Conservation (phyloP, 2,329 filamentous ascomycete species). For the Scleromitrula shiraiana region DNA sequence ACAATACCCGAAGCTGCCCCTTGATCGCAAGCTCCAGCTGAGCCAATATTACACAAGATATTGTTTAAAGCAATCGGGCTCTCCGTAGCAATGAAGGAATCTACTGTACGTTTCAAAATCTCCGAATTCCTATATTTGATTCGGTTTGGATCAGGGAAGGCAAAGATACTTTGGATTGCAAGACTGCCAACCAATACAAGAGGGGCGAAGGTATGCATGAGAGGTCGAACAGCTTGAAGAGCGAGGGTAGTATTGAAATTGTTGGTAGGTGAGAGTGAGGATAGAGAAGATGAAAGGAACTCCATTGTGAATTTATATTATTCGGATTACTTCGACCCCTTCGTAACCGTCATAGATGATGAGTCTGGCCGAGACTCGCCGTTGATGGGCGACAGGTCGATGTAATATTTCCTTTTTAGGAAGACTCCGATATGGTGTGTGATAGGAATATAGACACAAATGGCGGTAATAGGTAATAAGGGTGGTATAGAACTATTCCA, state of each 20-base stretch:
- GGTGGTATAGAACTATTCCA: neutral
- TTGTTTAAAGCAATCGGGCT: constrained; percentile 42
- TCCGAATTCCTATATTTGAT: constrained; percentile 29
- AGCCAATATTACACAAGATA: constrained; percentile 52
- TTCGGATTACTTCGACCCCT: neutral
- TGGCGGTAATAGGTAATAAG: neutral
- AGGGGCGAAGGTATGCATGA: constrained; percentile 45
- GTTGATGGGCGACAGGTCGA: neutral
- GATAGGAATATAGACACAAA: too few relatives aligned
- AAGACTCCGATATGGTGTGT: neutral
- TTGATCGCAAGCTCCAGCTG: constrained; percentile 41
- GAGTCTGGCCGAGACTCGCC: constrained; percentile 14
- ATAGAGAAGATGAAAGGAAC: constrained; percentile 14
- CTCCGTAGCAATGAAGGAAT: constrained; percentile 45
- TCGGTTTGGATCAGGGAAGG: constrained; percentile 34
- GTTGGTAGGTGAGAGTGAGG: constrained; percentile 17
- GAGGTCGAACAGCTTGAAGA: constrained; percentile 25
- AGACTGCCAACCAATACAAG: constrained; percentile 43
- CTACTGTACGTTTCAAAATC: constrained; percentile 41
- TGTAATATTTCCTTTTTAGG: neutral
- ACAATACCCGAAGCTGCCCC: constrained; percentile 45
- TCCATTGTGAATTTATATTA: constrained; percentile 24
- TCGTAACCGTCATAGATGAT: neutral
- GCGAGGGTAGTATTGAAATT: constrained; percentile 17
- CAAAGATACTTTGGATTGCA: constrained; percentile 44